These are phyloP conservation scores for Aplosporella prunicola DNA, from an alignment of 2,329 filamentous ascomycete genomes.

Conservation along the genomic window DNA sequence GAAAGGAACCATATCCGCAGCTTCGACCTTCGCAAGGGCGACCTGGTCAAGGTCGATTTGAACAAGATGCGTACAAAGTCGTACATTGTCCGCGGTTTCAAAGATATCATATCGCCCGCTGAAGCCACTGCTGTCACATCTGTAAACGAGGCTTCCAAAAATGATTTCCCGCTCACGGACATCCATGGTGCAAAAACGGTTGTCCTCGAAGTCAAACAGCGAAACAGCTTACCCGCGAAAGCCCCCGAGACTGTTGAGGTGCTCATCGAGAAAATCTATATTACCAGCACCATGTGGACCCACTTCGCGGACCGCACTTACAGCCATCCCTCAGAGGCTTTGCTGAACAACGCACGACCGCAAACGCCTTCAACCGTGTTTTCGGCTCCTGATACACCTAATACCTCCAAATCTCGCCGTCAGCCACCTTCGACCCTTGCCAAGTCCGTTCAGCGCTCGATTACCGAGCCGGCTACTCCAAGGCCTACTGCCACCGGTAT, in stretches of 20 bases:
- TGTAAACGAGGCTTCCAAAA: conserved; percentile 15
- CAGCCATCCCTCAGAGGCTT: conserved; percentile 13
- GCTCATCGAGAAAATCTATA: conserved; percentile 33
- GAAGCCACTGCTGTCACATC: no score
- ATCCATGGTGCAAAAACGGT: conserved; percentile 32
- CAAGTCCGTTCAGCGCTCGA: conserved; percentile 19
- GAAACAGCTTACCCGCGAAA: conserved; percentile 26
- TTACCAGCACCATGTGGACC: conserved; percentile 35
- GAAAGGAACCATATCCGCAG: conserved; percentile 30
- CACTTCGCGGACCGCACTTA: conserved; percentile 32
- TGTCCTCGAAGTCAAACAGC: conserved; percentile 31
- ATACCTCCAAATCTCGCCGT: conserved; percentile 40
- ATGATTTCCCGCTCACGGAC: conserved; percentile 31
- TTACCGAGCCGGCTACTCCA: conserved; percentile 24
- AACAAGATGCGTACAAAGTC: conserved; percentile 34
- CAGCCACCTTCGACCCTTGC: neutral
- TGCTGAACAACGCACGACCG: conserved; percentile 2
- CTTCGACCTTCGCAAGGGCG: conserved; percentile 35
- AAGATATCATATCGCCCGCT: conserved; percentile 19
- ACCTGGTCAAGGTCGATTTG: conserved; percentile 39
- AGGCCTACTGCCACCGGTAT: conserved; percentile 33
- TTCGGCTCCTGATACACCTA: conserved; percentile 25
- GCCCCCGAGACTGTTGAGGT: conserved; percentile 25
- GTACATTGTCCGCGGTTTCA: conserved; percentile 37
- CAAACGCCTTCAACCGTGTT: conserved; percentile 7